A percentile compares a stretch with the other conserved stretches of the same genome.
These are phyloP conservation scores for Holtermannia corniformis DNA, from an alignment of 768 basidiomycete species.

Conservation along the genomic window DNA sequence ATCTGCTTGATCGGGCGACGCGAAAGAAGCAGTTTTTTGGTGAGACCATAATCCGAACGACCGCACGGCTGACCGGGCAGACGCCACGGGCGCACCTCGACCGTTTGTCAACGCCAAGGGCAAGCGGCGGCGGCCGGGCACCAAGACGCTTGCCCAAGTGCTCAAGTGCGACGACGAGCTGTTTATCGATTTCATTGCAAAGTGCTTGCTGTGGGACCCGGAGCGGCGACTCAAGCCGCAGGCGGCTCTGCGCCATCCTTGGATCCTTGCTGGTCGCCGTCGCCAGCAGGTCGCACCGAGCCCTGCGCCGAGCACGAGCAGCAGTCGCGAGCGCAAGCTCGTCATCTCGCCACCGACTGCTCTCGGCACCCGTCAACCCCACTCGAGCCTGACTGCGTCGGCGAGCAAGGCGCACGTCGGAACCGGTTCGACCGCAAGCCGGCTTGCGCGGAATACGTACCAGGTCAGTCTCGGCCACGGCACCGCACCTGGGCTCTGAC, in stretches of 20 bases:
- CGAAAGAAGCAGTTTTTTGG: conserved; percentile 95
- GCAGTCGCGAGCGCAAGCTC: conserved; percentile 45
- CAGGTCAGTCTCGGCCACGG: too few species aligned
- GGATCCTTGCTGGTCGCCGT: conserved; percentile 55
- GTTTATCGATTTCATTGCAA: conserved; percentile 92
- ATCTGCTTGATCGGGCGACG: conserved; percentile 85
- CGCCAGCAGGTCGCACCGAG: neutral
- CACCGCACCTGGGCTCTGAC: too few species aligned
- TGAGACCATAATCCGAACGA: conserved; percentile 42
- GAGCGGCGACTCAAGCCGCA: conserved; percentile 91
- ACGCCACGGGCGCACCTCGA: conserved; percentile 83
- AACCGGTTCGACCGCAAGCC: too few species aligned
- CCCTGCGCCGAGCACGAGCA: neutral
- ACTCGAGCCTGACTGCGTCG: conserved; percentile 1
- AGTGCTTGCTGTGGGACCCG: conserved; percentile 97
- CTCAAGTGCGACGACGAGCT: conserved; percentile 87
- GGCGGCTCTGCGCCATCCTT: conserved; percentile 82
- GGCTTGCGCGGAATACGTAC: neutral
- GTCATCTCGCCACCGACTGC: conserved; percentile 33
- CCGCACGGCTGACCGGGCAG: conserved; percentile 50
- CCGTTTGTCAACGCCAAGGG: conserved; percentile 96
- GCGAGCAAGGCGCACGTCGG: too few species aligned
- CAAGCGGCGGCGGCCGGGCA: conserved; percentile 77
- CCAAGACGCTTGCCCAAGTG: conserved; percentile 80
- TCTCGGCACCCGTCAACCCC: conserved; percentile 20